phyloP scores from a whole-genome alignment of 129 eudicot genomes.

The Tanacetum coccineum region DNA sequence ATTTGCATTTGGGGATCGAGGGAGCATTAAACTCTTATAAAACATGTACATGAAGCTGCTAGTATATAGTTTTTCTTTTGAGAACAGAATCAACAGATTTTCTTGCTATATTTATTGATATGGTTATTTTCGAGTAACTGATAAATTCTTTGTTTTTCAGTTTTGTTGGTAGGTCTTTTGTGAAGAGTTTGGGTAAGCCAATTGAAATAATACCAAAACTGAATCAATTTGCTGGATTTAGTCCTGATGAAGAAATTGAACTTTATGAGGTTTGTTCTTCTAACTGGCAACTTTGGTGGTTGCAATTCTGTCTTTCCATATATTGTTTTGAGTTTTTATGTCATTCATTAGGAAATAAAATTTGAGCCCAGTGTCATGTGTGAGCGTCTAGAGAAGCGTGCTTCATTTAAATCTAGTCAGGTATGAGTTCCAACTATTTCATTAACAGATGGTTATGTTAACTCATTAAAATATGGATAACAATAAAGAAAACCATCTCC shows the following conservation, averaged over 20 bases:
- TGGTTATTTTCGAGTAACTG: neutral
- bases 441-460: neutral
- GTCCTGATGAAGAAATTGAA: slow-evolving; percentile 79
- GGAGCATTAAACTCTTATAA: neutral
- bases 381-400: slow-evolving; percentile 66
- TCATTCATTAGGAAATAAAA: slow-evolving; percentile 67
- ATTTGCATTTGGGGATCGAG: no score
- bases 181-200: slow-evolving; percentile 69
- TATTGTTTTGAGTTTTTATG: neutral
- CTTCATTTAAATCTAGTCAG: slow-evolving; percentile 75
- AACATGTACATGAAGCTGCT: neutral
- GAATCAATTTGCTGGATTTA: slow-evolving; percentile 85
- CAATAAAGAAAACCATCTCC: neutral
- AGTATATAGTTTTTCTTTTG: neutral
- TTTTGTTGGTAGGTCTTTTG: slow-evolving; percentile 83
- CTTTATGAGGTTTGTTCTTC: slow-evolving; percentile 67
- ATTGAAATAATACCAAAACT: slow-evolving; percentile 58
- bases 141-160: slow-evolving; percentile 33
- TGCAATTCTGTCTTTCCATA: neutral
- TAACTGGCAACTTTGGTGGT: neutral
- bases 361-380: slow-evolving; percentile 95
- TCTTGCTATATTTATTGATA: neutral
- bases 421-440: slow-evolving; percentile 29
- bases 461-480: no score
- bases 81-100: neutral